Conservation (phyloP, 768 basidiomycete genomes). For the Podaxis sp. region DNA sequence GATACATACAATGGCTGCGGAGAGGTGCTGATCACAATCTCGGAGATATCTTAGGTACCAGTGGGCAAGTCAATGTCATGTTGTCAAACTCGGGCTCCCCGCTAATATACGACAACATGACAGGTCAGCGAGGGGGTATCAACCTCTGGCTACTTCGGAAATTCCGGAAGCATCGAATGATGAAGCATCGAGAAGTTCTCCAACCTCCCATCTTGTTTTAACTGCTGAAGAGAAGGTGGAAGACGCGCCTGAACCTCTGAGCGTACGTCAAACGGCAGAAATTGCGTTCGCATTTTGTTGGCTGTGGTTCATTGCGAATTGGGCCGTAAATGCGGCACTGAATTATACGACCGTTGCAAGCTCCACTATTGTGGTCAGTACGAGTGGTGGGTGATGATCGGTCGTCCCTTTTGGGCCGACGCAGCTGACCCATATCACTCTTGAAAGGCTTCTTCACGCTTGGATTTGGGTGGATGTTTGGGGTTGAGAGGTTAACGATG, state of each 20-base stretch:
- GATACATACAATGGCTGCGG: conserved; percentile 20
- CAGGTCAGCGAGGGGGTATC: conserved; percentile 16
- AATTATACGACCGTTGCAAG: conserved; percentile 90
- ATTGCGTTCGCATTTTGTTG: conserved; percentile 81
- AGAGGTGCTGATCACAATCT: background rate
- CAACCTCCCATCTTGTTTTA: background rate
- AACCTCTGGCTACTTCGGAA: conserved; percentile 18
- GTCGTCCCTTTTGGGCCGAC: background rate
- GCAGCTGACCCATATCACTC: too few relatives aligned
- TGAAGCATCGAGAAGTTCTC: background rate
- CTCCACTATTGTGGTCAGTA: conserved; percentile 85
- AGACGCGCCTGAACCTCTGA: conserved; percentile 19
- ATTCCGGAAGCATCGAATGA: background rate
- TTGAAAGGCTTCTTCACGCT: conserved; percentile 87
- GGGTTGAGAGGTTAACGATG: conserved; percentile 71
- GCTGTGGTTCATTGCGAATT: conserved; percentile 94
- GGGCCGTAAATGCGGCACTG: conserved; percentile 82
- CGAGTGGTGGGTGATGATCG: conserved; percentile 61
- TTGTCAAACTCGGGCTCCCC: background rate
- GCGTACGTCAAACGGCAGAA: conserved; percentile 61
- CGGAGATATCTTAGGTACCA: background rate
- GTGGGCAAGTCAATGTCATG: background rate
- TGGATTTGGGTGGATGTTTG: conserved; percentile 73
- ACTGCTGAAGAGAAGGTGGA: conserved; percentile 14
- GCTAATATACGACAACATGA: background rate